Evolutionary conservation across 2,329 filamentous ascomycete species (phyloP).

Genomic region (Endothia cerciana): DNA sequence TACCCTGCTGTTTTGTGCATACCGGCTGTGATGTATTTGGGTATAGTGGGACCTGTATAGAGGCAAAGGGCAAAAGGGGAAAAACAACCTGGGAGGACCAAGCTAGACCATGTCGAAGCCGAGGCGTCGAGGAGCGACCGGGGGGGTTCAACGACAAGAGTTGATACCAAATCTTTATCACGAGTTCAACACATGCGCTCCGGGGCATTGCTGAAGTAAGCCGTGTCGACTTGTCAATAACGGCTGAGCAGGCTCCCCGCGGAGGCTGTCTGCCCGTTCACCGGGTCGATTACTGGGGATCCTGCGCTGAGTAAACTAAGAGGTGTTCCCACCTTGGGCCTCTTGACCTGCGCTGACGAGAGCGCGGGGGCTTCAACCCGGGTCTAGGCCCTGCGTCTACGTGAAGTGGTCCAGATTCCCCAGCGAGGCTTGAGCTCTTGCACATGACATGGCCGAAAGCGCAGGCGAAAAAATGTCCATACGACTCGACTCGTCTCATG

Average conservation of each 20-base stretch:
- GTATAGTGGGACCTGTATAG: not conserved
- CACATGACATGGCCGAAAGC: not conserved
- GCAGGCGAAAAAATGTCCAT: not conserved
- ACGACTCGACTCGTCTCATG: constrained; percentile 16
- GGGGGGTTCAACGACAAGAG: not conserved
- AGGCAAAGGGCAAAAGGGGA: not conserved
- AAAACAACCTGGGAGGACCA: too few species aligned
- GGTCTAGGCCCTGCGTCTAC: too few species aligned
- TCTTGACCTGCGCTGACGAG: too few species aligned
- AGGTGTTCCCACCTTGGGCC: too few species aligned
- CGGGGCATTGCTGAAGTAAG: too few species aligned
- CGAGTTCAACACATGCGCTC: not conserved
- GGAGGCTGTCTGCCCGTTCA: too few species aligned
- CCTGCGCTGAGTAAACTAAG: not conserved
- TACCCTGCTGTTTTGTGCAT: not conserved
- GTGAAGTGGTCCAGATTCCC: too few species aligned
- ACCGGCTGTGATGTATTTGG: not conserved
- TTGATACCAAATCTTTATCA: not conserved
- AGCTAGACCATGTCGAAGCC: not conserved
- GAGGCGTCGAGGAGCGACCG: not conserved
- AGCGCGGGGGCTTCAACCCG: too few species aligned
- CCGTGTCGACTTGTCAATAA: too few species aligned
- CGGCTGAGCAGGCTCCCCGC: too few species aligned
- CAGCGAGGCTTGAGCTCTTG: not conserved
- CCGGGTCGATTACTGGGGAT: too few species aligned